A percentile compares a stretch with the other conserved stretches of the same genome.
phyloP scores from a whole-genome alignment of 352 stramenopile species.

The Peronosclerospora sorghi region DNA sequence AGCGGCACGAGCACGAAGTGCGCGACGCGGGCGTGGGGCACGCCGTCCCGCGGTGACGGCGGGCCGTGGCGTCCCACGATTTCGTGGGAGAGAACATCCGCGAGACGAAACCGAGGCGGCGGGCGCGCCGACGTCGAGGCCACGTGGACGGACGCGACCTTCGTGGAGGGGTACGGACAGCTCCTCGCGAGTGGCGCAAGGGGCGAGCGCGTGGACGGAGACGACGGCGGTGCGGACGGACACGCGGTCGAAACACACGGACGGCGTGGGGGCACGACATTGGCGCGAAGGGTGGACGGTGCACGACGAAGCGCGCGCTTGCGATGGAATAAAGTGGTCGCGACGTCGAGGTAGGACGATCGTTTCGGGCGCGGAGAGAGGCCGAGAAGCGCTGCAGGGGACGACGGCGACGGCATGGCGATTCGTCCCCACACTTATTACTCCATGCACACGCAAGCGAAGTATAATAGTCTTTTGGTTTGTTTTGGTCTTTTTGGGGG shows the following conservation, averaged over 20 bases:
- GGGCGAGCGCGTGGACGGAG: constrained; percentile 15
- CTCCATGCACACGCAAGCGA: too few species aligned
- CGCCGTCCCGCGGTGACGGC: constrained; percentile 58
- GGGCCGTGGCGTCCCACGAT: constrained; percentile 78
- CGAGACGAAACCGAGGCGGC: constrained; percentile 40
- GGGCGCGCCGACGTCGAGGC: constrained; percentile 11
- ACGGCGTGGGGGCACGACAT: too few species aligned
- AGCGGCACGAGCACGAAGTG: constrained; percentile 72
- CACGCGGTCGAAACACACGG: constrained; percentile 17
- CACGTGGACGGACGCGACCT: background rate
- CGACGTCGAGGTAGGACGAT: constrained; percentile 9
- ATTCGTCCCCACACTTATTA: too few species aligned
- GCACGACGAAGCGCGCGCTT: constrained; percentile 16
- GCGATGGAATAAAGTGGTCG: constrained; percentile 13
- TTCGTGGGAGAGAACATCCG: constrained; percentile 80
- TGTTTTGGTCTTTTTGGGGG: too few species aligned
- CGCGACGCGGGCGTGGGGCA: constrained; percentile 72
- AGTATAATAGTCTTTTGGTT: too few species aligned
- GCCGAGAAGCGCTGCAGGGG: too few species aligned
- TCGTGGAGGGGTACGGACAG: constrained; percentile 15
- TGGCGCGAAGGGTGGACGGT: constrained; percentile 11
- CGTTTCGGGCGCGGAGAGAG: background rate
- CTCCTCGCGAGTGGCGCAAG: constrained; percentile 15
- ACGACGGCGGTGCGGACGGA: constrained; percentile 7
- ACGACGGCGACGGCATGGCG: too few species aligned